These are phyloP conservation scores for Pythium utonaiense DNA, from an alignment of 352 stramenopile species.

Conservation along the genomic window DNA sequence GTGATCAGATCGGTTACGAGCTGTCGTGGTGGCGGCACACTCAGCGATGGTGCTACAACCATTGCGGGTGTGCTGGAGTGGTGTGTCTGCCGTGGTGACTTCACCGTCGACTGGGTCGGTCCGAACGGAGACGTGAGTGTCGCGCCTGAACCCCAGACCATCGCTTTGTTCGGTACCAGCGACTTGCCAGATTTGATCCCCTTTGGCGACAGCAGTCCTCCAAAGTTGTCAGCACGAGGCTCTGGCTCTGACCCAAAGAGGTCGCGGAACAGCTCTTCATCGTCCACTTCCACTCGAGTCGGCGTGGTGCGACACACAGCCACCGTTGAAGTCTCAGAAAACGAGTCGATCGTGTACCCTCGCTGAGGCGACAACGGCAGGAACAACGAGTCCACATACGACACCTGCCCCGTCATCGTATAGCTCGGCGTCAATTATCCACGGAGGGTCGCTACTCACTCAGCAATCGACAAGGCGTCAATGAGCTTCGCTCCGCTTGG, in stretches of 20 bases:
- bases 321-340: conserved; percentile 46
- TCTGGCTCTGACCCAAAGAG: conserved; percentile 46
- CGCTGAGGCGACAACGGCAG: background rate
- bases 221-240: background rate
- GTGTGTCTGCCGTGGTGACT: conserved; percentile 4
- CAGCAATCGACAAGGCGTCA: background rate
- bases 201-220: background rate
- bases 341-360: conserved; percentile 54
- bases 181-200: conserved; percentile 7
- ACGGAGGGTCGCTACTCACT: background rate
- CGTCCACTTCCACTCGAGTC: conserved; percentile 23
- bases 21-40: conserved; percentile 30
- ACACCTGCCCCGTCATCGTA: background rate
- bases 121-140: conserved; percentile 15
- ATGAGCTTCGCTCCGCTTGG: too few species aligned
- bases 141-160: conserved; percentile 17
- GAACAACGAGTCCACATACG: conserved; percentile 2
- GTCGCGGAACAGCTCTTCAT: conserved; percentile 70
- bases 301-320: conserved; percentile 32
- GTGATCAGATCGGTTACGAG: conserved; percentile 50
- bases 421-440: too few species aligned
- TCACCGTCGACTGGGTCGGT: background rate
- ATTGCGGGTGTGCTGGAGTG: background rate
- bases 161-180: conserved; percentile 6
- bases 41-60: conserved; percentile 15